Evolutionary conservation across 805 yeast species (phyloP).

Genomic region (Nakazawaea populi): DNA sequence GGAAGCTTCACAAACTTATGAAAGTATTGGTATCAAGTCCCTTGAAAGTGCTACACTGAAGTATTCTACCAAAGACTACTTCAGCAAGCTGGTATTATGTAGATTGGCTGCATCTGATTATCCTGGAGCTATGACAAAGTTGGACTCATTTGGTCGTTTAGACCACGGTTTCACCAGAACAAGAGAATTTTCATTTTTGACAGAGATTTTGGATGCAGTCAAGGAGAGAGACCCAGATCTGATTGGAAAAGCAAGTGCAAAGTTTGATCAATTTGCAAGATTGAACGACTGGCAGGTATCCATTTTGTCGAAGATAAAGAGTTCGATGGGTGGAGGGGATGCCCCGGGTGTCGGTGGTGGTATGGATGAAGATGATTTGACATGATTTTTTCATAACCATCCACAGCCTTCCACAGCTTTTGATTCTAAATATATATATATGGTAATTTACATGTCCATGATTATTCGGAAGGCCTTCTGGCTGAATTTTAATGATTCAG

Average conservation of each 20-base stretch:
- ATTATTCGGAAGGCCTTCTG: too few relatives aligned
- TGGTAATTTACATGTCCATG: too few relatives aligned
- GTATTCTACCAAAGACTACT: conserved; percentile 93
- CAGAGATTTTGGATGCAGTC: conserved; percentile 66
- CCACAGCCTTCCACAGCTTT: too few relatives aligned
- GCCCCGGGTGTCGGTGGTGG: conserved; percentile 24
- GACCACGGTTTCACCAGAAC: conserved; percentile 74
- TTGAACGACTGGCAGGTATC: conserved; percentile 90
- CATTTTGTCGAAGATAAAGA: conserved; percentile 76
- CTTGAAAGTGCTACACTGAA: conserved; percentile 68
- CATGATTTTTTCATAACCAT: not conserved
- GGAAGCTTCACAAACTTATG: conserved; percentile 73
- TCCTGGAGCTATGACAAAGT: conserved; percentile 76
- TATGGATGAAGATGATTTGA: conserved; percentile 23
- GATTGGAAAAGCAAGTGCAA: conserved; percentile 68
- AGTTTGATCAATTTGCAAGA: conserved; percentile 81
- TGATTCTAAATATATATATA: too few relatives aligned
- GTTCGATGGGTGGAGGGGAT: conserved; percentile 37
- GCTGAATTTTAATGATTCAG: too few relatives aligned
- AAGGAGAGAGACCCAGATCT: conserved; percentile 74
- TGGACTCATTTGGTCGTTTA: conserved; percentile 57
- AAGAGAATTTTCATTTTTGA: conserved; percentile 67
- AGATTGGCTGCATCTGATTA: conserved; percentile 78
- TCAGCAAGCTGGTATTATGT: conserved; percentile 77
- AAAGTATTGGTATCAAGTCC: conserved; percentile 70